Base-by-base conservation (phyloP, 73 alveolate genomes). In the Blepharisma stoltei region DNA sequence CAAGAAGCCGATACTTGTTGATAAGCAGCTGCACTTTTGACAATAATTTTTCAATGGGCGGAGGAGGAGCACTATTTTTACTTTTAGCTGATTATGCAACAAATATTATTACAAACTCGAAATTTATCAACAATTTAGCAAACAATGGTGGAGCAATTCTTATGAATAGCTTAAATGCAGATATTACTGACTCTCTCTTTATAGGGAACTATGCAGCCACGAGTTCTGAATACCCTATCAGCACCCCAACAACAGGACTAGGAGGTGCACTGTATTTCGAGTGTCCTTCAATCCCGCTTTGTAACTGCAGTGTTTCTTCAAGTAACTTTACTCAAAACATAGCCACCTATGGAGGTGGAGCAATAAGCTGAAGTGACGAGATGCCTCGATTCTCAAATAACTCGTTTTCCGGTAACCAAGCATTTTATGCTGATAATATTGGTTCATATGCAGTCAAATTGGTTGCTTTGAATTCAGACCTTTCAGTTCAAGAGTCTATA, bases 341-440 rank as follows among this genome's bases (percentile, higher is more conserved):
- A 1, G 41, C 41, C 3, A 32, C 18, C 2, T 8, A 60, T 14
- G 73, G 23, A 18, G 73, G 73, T 1, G 73, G 73, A 20, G 73
- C 48, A 0, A 60, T 60, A 14, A 60, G 23, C 14, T 60, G 73
- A 38, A 20, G 2, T n/a, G 73, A 60, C 5, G 14, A n/a, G 2
- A 60, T 20, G 46, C 73, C 73, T 60, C 18, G 23, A 20, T 8
- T 60, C 14, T 1, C 38, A 18, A 25, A 14, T 60, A 25, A n/a
- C 18, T 8, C 41, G 0, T 32, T 60, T 60, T 8, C 14, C 0
- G 23, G 5, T 25, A 60, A 60, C 5, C 14, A n/a, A 1, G 73
- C 73, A 20, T 8, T 60, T 25, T 60, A 60, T 60, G 73, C 46
- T 8, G 18, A n/a, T 5, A 60, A 60, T 60, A 14, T 60, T 60